These are phyloP conservation scores for Tetracladium marchalianum DNA, from an alignment of 495 filamentous ascomycete genomes.

Conservation along the genomic window DNA sequence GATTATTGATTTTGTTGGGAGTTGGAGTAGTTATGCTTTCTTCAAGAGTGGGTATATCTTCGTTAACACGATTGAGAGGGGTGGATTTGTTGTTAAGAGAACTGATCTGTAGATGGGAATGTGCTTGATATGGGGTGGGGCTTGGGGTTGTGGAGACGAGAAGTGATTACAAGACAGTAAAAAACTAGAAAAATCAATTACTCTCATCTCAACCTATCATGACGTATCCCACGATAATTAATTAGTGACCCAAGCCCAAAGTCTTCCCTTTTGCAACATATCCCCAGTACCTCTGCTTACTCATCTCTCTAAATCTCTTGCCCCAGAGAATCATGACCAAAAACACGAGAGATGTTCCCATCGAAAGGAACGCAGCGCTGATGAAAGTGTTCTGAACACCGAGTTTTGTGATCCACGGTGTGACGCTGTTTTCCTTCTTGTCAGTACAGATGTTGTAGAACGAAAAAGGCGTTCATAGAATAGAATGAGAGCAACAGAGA, in stretches of 20 bases:
- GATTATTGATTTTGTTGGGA: conserved; percentile 44
- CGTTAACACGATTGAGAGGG: conserved; percentile 51
- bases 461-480: too few species aligned
- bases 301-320: conserved; percentile 27
- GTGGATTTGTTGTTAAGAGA: conserved; percentile 41
- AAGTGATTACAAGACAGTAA: too few species aligned
- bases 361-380: conserved; percentile 47
- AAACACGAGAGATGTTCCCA: conserved; percentile 44
- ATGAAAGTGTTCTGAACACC: conserved; percentile 40
- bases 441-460: too few species aligned
- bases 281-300: conserved; percentile 28
- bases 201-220: too few species aligned
- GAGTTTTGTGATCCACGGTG: conserved; percentile 19
- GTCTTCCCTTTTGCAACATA: conserved; percentile 21
- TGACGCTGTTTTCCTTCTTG: conserved; percentile 9
- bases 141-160: too few species aligned
- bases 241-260: background rate
- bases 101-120: background rate
- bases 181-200: too few species aligned
- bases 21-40: conserved; percentile 46
- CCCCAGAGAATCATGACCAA: conserved; percentile 48
- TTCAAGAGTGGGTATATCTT: conserved; percentile 48
- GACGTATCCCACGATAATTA: too few species aligned
- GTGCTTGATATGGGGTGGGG: too few species aligned
- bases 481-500: too few species aligned